These are phyloP conservation scores for Pyrenula aspistea DNA, from an alignment of 495 filamentous ascomycete genomes.

Conservation along the genomic window DNA sequence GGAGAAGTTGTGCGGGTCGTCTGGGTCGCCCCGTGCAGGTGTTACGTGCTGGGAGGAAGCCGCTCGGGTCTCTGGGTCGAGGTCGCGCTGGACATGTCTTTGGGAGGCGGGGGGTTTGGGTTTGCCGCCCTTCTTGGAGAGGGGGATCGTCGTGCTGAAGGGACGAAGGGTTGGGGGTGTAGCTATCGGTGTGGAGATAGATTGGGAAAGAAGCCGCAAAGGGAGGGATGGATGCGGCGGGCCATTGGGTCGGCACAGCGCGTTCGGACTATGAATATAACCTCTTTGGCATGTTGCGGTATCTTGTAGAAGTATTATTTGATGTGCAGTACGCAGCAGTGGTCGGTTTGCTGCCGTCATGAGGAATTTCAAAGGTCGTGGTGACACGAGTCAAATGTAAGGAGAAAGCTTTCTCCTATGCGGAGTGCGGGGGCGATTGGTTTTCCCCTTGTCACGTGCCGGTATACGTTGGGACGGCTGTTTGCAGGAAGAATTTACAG, in stretches of 20 bases:
- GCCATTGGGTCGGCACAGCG: background rate
- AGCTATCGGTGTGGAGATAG: constrained; percentile 9
- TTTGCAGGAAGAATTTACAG: too few species aligned
- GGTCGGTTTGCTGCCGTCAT: background rate
- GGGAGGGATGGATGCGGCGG: background rate
- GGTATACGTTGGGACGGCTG: too few species aligned
- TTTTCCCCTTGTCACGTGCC: background rate
- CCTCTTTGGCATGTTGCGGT: too few species aligned
- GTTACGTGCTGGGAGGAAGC: constrained; percentile 3
- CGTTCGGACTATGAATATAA: too few species aligned
- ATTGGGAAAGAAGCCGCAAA: constrained; percentile 16
- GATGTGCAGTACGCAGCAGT: background rate
- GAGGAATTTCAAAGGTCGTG: background rate
- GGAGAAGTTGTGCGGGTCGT: constrained; percentile 59
- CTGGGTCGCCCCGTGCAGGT: constrained; percentile 11
- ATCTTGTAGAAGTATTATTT: background rate
- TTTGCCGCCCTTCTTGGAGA: constrained; percentile 8
- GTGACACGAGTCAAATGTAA: constrained; percentile 5
- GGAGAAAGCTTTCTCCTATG: constrained; percentile 4
- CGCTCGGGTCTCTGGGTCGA: constrained; percentile 17
- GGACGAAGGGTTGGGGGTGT: constrained; percentile 7
- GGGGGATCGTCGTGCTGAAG: constrained; percentile 13
- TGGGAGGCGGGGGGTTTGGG: constrained; percentile 7
- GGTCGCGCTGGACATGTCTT: constrained; percentile 9
- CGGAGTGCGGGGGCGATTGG: background rate